Base-by-base conservation (phyloP, 1,284 basidiomycete species). In the Pyrrhoderma noxium region DNA sequence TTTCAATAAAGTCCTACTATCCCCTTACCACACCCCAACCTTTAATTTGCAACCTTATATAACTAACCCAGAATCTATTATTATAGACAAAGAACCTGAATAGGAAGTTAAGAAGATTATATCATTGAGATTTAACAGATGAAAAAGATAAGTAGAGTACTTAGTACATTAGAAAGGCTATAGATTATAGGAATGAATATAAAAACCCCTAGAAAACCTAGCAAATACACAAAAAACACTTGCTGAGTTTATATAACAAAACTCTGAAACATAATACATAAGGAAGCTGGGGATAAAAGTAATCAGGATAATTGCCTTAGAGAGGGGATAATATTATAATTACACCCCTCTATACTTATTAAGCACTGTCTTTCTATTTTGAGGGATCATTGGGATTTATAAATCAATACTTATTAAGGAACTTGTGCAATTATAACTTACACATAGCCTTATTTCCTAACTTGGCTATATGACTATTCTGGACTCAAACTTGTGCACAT, bases 1-100 rank as follows among this genome's bases (percentile, higher is more conserved):
- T 3, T 48, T 42, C 47, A 48, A 41, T 35, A 22, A 48, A 40
- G 35, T 21, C 21, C 27, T 48, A 3, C 27, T 48, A 22, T 39
- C 37, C 18, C 36, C 37, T 22, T 41, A 43, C 36, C 25, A 45
- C 14, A n/a, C n/a, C 7, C 47, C 47, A 35, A 19, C 16, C 14
- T 47, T 11, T 19, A 7, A 25, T 8, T 47, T 35, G 19, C 45
- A 47, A 25, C 44, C 21, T 13, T 8, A 45, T 16, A 16, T 11
- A 14, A 11, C 19, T 11, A 16, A 16, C 9, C 18, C 14, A 8
- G 19, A 16, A 9, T 25, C 44, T 34, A 21, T 25, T 35, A 23
- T 45, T 11, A 19, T 8, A 11, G 44, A 45, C 44, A 14, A 19
- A 25, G n/a, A n/a, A n/a, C n/a, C n/a, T n/a, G n/a, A n/a, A n/a